These are phyloP conservation scores for Spergularia azorica DNA, from an alignment of 179 eudicot species.

Conservation along the genomic window DNA sequence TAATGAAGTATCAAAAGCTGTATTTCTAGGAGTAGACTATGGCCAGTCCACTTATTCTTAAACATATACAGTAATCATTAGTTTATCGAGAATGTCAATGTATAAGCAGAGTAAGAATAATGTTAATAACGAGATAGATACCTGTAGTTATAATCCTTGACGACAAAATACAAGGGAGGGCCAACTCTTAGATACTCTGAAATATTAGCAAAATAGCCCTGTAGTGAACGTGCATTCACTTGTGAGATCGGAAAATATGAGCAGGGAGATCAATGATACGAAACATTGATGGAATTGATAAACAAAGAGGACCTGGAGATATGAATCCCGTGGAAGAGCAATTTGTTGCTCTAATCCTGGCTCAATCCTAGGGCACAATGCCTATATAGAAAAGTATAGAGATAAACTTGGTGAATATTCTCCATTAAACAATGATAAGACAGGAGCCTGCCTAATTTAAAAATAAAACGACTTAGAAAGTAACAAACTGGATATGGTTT, in stretches of 20 bases:
- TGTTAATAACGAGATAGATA: conserved; percentile 26
- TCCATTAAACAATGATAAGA: background rate
- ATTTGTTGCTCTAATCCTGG: conserved; percentile 95
- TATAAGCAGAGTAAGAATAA: background rate
- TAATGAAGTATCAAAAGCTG: background rate
- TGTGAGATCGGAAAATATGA: conserved; percentile 14
- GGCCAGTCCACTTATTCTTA: background rate
- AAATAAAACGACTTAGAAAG: conserved; percentile 10
- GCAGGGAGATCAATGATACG: conserved; percentile 8
- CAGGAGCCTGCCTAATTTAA: background rate
- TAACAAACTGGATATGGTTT: conserved; percentile 7
- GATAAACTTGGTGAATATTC: background rate
- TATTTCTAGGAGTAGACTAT: no score
- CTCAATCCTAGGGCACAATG: conserved; percentile 83
- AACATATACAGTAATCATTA: no score
- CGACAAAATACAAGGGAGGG: conserved; percentile 92
- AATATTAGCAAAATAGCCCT: conserved; percentile 80
- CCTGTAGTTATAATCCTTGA: conserved; percentile 92
- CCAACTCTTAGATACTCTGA: conserved; percentile 90
- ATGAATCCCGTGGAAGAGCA: conserved; percentile 96
- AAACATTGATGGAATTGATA: conserved; percentile 3
- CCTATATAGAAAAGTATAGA: conserved; percentile 39
- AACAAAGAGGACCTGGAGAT: conserved; percentile 76
- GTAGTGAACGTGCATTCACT: conserved; percentile 24
- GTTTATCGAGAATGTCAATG: no score